A percentile compares a stretch with the other conserved stretches of the same genome.
Conservation (phyloP, 208 protist genomes). For the Acanthamoeba sp. region DNA sequence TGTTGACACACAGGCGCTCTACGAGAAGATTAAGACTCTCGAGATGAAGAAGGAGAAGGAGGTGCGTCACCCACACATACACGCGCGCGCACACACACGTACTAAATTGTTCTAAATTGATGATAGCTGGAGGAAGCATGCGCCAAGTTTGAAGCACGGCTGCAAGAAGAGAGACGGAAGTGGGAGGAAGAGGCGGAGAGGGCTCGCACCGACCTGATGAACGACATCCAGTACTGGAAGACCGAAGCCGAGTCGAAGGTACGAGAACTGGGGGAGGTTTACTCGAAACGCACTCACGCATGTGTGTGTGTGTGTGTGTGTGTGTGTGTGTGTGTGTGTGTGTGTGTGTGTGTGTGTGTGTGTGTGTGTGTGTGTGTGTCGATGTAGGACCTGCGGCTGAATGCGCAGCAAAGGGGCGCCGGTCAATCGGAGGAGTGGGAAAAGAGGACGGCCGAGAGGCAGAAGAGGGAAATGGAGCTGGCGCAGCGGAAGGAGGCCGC, state of each 20-base stretch:
- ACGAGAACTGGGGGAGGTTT: too few species aligned
- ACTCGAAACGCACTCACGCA: too few species aligned
- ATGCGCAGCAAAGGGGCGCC: slow-evolving; percentile 5
- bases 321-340: too few species aligned
- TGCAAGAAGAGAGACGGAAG: background rate
- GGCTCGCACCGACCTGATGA: background rate
- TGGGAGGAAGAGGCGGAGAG: slow-evolving; percentile 37
- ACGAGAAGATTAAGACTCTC: slow-evolving; percentile 1
- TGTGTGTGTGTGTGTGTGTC: too few species aligned
- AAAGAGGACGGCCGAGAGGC: background rate
- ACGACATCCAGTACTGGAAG: slow-evolving; percentile 48
- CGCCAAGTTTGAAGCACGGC: background rate
- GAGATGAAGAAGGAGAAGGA: slow-evolving; percentile 41
- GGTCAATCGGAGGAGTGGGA: slow-evolving; percentile 24
- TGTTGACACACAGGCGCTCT: slow-evolving; percentile 35
- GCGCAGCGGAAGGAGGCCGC: slow-evolving; percentile 10
- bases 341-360: too few species aligned
- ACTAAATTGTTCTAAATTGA: too few species aligned
- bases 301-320: too few species aligned
- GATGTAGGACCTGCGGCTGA: background rate
- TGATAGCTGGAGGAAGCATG: slow-evolving; percentile 10
- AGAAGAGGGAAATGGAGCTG: slow-evolving; percentile 17
- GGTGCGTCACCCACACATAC: background rate
- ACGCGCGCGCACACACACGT: too few species aligned
- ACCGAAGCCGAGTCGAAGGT: slow-evolving; percentile 15